Evolutionary conservation across 192 early-diverging fungal genomes (phyloP).

Genomic region (Phlyctochytrium bullatum): DNA sequence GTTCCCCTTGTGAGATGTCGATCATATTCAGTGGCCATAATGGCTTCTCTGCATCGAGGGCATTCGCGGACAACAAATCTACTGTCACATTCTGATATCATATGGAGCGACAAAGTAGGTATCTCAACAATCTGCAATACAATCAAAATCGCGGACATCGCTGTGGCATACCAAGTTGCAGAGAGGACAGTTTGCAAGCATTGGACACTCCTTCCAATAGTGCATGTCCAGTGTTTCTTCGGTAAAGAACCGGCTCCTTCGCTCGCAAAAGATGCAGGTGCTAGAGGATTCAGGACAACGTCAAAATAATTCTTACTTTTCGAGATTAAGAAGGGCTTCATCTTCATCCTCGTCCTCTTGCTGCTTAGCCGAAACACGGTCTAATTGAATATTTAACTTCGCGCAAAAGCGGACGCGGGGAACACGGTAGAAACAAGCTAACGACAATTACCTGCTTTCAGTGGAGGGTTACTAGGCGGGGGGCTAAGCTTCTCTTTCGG

Average conservation of each 20-base stretch:
- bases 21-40: slow-evolving; percentile 55
- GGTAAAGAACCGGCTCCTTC: slow-evolving; percentile 57
- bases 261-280: slow-evolving; percentile 76
- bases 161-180: slow-evolving; percentile 62
- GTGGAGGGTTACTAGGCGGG: too few relatives aligned
- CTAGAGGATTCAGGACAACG: too few relatives aligned
- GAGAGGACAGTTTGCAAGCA: slow-evolving; percentile 64
- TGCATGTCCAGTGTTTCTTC: slow-evolving; percentile 71
- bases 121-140: slow-evolving; percentile 66
- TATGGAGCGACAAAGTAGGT: slow-evolving; percentile 60
- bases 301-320: too few relatives aligned
- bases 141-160: neutral
- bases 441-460: too few relatives aligned
- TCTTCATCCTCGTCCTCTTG: too few relatives aligned
- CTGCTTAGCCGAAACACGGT: too few relatives aligned
- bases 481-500: too few relatives aligned
- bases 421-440: too few relatives aligned
- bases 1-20: slow-evolving; percentile 46
- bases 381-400: too few relatives aligned
- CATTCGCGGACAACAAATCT: slow-evolving; percentile 58
- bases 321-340: too few relatives aligned
- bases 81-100: slow-evolving; percentile 64
- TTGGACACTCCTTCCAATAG: slow-evolving; percentile 75
- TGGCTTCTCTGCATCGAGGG: slow-evolving; percentile 55
- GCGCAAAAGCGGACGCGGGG: too few relatives aligned